Evolutionary conservation across 2,329 filamentous ascomycete species (phyloP).

Genomic region (Juglanconis sp.): DNA sequence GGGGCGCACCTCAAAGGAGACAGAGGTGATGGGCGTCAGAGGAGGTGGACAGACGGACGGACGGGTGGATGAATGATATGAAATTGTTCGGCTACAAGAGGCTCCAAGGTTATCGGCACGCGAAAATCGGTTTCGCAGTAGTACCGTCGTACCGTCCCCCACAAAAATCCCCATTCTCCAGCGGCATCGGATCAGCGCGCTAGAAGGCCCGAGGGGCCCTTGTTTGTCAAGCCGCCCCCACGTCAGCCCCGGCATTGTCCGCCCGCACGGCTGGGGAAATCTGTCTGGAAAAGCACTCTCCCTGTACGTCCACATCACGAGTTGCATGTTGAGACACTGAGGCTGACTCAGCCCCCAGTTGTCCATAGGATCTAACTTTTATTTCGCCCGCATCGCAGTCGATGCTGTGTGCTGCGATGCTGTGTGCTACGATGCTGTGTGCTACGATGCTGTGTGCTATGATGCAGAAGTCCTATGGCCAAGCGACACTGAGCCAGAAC

Average conservation of each 20-base stretch:
- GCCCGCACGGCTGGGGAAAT: conserved; percentile 4
- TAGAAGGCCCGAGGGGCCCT: neutral
- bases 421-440: neutral
- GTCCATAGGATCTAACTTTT: neutral
- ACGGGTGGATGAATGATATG: neutral
- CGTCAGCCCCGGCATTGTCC: neutral
- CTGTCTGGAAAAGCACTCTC: neutral
- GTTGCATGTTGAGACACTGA: neutral
- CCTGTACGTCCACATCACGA: neutral
- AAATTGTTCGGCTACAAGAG: neutral
- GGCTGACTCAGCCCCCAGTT: neutral
- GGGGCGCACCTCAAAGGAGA: conserved; percentile 5
- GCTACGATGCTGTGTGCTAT: neutral
- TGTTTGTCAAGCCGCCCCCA: conserved; percentile 5
- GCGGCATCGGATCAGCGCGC: conserved; percentile 16
- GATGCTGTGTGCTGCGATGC: neutral
- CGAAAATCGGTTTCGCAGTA: conserved; percentile 3
- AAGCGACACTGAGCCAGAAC: neutral
- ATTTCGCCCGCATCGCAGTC: neutral
- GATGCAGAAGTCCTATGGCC: neutral
- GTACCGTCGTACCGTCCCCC: conserved; percentile 2
- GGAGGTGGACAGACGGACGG: neutral
- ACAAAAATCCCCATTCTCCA: conserved; percentile 7
- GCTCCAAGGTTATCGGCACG: neutral
- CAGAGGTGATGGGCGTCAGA: neutral